Percentiles rank a stretch among this genome's conserved stretches.
phyloP scores from a whole-genome alignment of 1,284 basidiomycete species.

The Vanrija pseudolonga region DNA sequence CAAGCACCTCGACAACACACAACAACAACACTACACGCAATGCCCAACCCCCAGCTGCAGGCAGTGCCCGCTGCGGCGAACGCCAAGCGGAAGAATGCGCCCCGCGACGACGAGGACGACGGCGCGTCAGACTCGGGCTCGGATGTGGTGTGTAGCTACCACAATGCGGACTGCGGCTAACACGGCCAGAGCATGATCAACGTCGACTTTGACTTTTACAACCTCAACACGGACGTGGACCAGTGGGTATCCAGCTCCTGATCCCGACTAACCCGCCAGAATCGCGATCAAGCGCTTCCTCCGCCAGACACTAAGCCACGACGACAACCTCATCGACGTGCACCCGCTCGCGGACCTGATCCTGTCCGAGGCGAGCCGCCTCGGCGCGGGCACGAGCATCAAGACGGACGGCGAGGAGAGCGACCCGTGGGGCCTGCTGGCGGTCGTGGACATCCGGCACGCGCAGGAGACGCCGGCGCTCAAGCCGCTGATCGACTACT shows the following conservation, averaged over 20 bases:
- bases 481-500: conserved; percentile 66
- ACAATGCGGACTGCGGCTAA: not conserved
- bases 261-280: conserved; percentile 16
- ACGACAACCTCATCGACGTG: conserved; percentile 66
- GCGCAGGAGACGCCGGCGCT: conserved; percentile 65
- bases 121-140: conserved; percentile 34
- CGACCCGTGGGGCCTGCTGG: conserved; percentile 80
- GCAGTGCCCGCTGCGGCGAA: conserved; percentile 14
- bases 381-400: conserved; percentile 68
- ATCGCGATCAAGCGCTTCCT: conserved; percentile 77
- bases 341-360: conserved; percentile 74
- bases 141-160: conserved; percentile 34
- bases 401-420: conserved; percentile 86
- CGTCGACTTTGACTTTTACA: conserved; percentile 90
- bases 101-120: conserved; percentile 41
- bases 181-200: conserved; percentile 61
- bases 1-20: not conserved
- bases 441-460: conserved; percentile 69
- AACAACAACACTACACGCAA: not conserved
- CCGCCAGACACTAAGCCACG: conserved; percentile 73
- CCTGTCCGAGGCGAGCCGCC: conserved; percentile 55
- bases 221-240: conserved; percentile 74
- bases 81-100: conserved; percentile 38
- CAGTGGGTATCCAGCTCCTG: conserved; percentile 53
- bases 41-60: conserved; percentile 19